Evolutionary conservation across 2,329 filamentous ascomycete genomes (phyloP), one percentile per base, ranked within the genome.

Genomic region (Aquanectria penicillioides): DNA sequence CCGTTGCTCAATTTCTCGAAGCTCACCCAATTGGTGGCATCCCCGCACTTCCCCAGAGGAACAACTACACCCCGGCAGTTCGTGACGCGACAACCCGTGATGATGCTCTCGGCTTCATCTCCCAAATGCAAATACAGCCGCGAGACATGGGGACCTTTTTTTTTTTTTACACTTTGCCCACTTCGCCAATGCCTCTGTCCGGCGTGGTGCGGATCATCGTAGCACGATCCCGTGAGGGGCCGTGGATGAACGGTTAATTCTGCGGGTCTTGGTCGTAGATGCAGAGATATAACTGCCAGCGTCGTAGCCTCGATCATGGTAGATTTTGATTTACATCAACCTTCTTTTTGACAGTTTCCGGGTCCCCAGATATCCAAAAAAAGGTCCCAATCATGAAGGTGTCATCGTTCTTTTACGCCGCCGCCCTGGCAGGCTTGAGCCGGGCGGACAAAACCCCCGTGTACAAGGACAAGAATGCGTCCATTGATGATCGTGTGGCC

Each of bases 401-500:
- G 50, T 69, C 66, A 41, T 41, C 64, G n/a, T 53, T 65, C 34
- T 34, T 69, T 15, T 66, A 61, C 34, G 63, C 61, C 48, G 66
- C 66, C 43, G 53, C 62, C 20, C 57, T 75, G 49, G 63, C 65
- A 18, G 67, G 59, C 29, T 55, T 64, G 25, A 61, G 59, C 33
- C 61, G 64, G 44, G 73, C 73, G 46, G 62, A 67, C 54, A 65
- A 63, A n/a, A n/a, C n/a, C 23, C 77, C 81, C 3, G 62, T 85
- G 36, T 91, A 91, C 81, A 90, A 89, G 71, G 80, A 92, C 70
- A 77, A 88, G 5, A 80, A 79, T 54, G 85, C 87, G 6, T 77
- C 85, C 7, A 78, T 92, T 12, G 86, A 91, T 48, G 84, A 83
- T 46, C 82, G 90, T 58, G 84, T 93, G 10, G 73, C 83, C 9